Evolutionary conservation across 2,329 filamentous ascomycete species (phyloP).

Genomic region (Penicillium polonicum): DNA sequence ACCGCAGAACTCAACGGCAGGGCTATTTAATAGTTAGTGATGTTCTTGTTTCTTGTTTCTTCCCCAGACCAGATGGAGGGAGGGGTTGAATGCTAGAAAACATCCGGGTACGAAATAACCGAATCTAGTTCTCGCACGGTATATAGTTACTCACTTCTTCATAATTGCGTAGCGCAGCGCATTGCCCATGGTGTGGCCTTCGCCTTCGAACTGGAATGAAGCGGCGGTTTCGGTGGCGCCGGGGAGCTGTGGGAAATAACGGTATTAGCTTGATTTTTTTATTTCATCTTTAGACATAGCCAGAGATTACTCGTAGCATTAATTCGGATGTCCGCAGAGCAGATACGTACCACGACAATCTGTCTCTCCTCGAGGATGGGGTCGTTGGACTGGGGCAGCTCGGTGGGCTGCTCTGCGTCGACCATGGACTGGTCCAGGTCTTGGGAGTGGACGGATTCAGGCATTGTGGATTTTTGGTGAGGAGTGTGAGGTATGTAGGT

Average conservation of each 20-base stretch:
- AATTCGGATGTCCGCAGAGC: no score
- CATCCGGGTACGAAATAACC: not conserved
- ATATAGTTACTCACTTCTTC: constrained; percentile 73
- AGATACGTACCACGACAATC: constrained; percentile 58
- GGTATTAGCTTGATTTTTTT: not conserved
- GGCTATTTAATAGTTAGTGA: constrained; percentile 54
- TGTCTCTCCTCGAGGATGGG: constrained; percentile 48
- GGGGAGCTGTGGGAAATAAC: constrained; percentile 61
- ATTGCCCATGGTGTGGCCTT: constrained; percentile 95
- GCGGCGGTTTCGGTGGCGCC: constrained; percentile 82
- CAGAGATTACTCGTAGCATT: not conserved
- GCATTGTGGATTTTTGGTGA: constrained; percentile 29
- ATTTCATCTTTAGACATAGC: not conserved
- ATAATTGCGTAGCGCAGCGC: constrained; percentile 92
- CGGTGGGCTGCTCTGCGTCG: constrained; percentile 28
- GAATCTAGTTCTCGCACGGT: not conserved
- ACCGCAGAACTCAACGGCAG: constrained; percentile 95
- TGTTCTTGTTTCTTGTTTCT: not conserved
- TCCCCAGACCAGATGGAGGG: not conserved
- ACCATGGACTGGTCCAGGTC: constrained; percentile 43
- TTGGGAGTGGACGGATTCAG: constrained; percentile 40
- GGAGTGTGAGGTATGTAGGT: not conserved
- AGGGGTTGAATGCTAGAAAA: not conserved
- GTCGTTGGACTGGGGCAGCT: constrained; percentile 6
- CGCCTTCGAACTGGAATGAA: constrained; percentile 89